Base-by-base conservation (phyloP, 2,329 filamentous ascomycete species). In the Venturia oleaginea region DNA sequence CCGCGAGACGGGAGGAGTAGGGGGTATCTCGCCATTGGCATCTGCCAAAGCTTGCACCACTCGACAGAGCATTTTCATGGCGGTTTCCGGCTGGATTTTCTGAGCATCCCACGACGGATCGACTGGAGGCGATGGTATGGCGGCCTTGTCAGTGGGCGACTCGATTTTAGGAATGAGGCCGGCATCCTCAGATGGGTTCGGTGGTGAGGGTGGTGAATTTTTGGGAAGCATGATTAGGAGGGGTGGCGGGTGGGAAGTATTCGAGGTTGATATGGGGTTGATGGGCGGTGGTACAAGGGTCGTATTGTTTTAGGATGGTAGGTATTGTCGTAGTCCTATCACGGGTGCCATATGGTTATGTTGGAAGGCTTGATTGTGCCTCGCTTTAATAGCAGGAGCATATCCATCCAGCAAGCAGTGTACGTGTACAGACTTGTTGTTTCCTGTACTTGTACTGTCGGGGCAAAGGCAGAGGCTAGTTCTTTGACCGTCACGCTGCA, bases 21-120 rank as follows among this genome's bases (percentile, higher is more conserved):
- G 89, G 27, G 90, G 90, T 15, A 94, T 81, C 71, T 96, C 90
- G 71, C 90, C 89, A 1, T 88, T 90, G 65, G 87, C 80, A 67
- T 83, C 83, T 34, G 91, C 87, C 62, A 94, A 81, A 4, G 85
- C 81, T 70, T 78, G 72, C 19, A 80, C 71, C 15, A 76, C 74
- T 46, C 85, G 81, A 68, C 87, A 87, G n/a, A 97, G 83, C 67
- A 96, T 79, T 71, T 88, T 89, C 71, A 97, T 83, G 5, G 92
- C 92, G 2, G 86, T 86, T 62, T 87, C 80, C 3, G 91, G 86
- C 0, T 86, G 79, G 66, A 97, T 81, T 62, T 84, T 84, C 76
- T 89, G 90, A 67, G 96, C 83, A 73, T 92, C 87, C 75, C 89
- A 81, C 48, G 77, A 72, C 60, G 76, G 76, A 43, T 73, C 74